A percentile compares a stretch with the other conserved stretches of the same genome.
phyloP scores from a whole-genome alignment of 108 stramenopile species.

The Poteriospumella lacustris region DNA sequence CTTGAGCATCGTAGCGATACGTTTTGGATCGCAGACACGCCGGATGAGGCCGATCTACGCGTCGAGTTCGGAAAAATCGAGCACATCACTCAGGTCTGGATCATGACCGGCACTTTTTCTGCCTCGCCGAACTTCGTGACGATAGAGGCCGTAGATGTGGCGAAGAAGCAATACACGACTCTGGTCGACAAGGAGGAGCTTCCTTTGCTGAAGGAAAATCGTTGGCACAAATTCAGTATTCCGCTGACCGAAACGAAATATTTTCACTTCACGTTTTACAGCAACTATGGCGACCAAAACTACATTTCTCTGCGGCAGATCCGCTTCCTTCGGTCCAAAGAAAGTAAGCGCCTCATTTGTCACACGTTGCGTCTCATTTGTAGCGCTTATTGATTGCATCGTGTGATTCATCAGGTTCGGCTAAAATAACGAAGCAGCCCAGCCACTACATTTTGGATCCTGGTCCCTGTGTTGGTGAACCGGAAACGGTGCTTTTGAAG shows the following conservation, averaged over 20 bases:
- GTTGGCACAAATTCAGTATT: conserved; percentile 31
- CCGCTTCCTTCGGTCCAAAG: conserved; percentile 19
- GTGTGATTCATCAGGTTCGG: neutral
- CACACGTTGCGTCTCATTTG: neutral
- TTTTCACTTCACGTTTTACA: neutral
- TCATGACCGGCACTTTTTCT: neutral
- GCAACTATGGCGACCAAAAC: conserved; percentile 24
- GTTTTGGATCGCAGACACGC: neutral
- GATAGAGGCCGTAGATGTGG: neutral
- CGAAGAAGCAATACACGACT: neutral
- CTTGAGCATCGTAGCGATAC: conserved; percentile 19
- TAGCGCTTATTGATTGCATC: neutral
- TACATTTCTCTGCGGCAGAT: conserved; percentile 23
- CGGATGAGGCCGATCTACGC: neutral
- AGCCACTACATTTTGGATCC: neutral
- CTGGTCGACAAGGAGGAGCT: neutral
- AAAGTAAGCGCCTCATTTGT: neutral
- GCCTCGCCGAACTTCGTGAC: conserved; percentile 16
- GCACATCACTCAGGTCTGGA: neutral
- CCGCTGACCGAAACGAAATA: conserved; percentile 4
- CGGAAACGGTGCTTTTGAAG: neutral
- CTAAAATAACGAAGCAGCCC: conserved; percentile 27
- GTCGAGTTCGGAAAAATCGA: conserved; percentile 9
- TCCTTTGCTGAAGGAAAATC: neutral
- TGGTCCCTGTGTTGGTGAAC: conserved; percentile 29